Conservation (phyloP, 371 early-diverging fungal genomes). For the Rhizopus microsporus region DNA sequence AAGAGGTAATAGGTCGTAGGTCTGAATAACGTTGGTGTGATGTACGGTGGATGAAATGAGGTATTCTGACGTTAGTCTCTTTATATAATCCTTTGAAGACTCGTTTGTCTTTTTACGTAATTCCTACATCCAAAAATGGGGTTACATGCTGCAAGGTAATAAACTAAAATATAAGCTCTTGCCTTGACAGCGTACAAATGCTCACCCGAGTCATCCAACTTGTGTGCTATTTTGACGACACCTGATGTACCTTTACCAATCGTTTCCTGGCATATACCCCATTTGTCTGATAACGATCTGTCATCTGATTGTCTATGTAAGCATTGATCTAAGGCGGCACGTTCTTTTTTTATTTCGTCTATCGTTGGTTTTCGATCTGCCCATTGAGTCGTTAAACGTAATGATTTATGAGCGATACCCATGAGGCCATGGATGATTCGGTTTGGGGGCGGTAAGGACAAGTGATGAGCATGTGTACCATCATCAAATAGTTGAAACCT, state of each 20-base stretch:
- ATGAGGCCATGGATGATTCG: slow-evolving; percentile 39
- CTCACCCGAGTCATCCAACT: slow-evolving; percentile 35
- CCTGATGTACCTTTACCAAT: slow-evolving; percentile 58
- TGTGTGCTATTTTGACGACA: slow-evolving; percentile 50
- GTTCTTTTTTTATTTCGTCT: slow-evolving; percentile 34
- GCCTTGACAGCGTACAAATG: slow-evolving; percentile 60
- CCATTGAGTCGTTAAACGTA: slow-evolving; percentile 29
- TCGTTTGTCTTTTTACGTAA: slow-evolving; percentile 62
- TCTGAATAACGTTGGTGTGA: slow-evolving; percentile 68
- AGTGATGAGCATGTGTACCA: slow-evolving; percentile 41
- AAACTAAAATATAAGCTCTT: slow-evolving; percentile 5
- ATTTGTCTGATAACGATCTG: slow-evolving; percentile 39
- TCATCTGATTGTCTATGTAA: slow-evolving; percentile 20
- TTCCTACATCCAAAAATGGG: slow-evolving; percentile 45
- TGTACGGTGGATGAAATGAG: slow-evolving; percentile 63
- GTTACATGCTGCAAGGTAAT: not conserved
- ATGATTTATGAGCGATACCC: slow-evolving; percentile 24
- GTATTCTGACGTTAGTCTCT: slow-evolving; percentile 65
- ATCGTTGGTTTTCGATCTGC: slow-evolving; percentile 27
- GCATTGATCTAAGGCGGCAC: slow-evolving; percentile 26
- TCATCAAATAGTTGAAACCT: slow-evolving; percentile 38
- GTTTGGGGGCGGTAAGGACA: slow-evolving; percentile 31
- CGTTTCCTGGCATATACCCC: slow-evolving; percentile 53
- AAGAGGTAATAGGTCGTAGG: slow-evolving; percentile 64
- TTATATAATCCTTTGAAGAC: slow-evolving; percentile 59